Base-by-base conservation (phyloP, 495 filamentous ascomycete genomes). In the Talaromyces thailandensis region DNA sequence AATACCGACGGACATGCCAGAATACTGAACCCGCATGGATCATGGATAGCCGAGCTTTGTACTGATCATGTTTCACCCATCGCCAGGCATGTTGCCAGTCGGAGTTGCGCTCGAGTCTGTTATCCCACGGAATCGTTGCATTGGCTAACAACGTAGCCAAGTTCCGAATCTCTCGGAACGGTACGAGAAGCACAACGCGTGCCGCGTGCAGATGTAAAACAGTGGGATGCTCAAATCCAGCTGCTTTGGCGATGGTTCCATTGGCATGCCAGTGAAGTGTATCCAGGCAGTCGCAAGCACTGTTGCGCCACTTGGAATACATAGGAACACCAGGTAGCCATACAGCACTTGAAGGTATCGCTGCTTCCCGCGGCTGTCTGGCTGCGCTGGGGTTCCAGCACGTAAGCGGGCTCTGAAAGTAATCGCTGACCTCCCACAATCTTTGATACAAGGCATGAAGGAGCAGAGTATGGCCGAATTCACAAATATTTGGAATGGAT, bases 211-310 rank as follows among this genome's bases (percentile, higher is more conserved):
- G 74, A 66, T 82, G 79, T 6, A 81, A 60, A 1, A 83, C 73
- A 9, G 78, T 81, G 5, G 81, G 77, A 60, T 80, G 80, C 60
- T 82, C 81, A 35, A 78, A 66, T 11, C 80, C 81, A 16, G 70
- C 71, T 23, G 76, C 74, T 63, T 74, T 75, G 1, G 75, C 73
- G 28, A 79, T 75, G 4, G 74, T 71, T 48, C 69, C 73, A 59
- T 82, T 82, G 21, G 80, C 80, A 16, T 73, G 72, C 81, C 81
- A 84, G 61, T 84, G 81, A 9, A 84, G 71, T 23, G 82, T 78
- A 62, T 84, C 81, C 16, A 84, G 62, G 56, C 75, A 80, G 64
- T 84, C 81, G 53, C 81, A 83, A 21, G 79, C 74, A 53, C 79
- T 78, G 64, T 84, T 84, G 28, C 80, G 75, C 81, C 81, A 84